Evolutionary conservation across 495 filamentous ascomycete genomes (phyloP), one percentile per base, ranked within the genome.

Genomic region (Oidiodendron maius): DNA sequence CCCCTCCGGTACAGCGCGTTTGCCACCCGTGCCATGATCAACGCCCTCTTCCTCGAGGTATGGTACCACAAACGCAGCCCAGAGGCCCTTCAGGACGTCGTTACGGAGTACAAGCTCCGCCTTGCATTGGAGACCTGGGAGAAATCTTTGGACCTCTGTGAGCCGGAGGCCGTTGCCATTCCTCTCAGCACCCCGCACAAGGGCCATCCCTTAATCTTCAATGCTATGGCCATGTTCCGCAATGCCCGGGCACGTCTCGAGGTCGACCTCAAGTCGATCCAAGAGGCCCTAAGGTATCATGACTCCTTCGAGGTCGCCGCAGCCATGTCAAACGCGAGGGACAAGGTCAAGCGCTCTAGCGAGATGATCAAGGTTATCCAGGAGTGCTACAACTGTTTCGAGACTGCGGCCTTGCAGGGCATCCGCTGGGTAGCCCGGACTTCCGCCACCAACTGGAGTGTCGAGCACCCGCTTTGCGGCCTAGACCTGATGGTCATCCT

Each of bases 331-430:
- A 84, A 86, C 51, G 91, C 93, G 4, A 79, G 91, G 42, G 87
- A 95, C 61, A 85, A 84, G 60, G 90, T 98, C 49, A 91, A 93
- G 75, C 85, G 93, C 45, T 95, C 90, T 17, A 82, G 84, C 61
- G 91, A 96, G 67, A 97, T 98, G 93, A 87, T 95, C 72, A 94
- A 94, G 68, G 90, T 98, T 58, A 94, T 97, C 40, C 84, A 96
- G 59, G 89, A 95, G 63, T 97, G 94, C 68, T 96, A 91, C 67
- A 88, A 96, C 67, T 97, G 91, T 72, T 90, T 98, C 63, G 91
- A 97, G 67, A 95, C 94, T 46, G 91, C 93, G 4, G 93, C 94
- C 36, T 66, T 87, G 44, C 89, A 95, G 62, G 93, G 91, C 53
- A 94, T 98, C 59, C 90, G 93, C 64, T 97, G 93, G 93, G 91